Conservation (phyloP, 306 rosid genomes). For the Lotus japonicus region DNA sequence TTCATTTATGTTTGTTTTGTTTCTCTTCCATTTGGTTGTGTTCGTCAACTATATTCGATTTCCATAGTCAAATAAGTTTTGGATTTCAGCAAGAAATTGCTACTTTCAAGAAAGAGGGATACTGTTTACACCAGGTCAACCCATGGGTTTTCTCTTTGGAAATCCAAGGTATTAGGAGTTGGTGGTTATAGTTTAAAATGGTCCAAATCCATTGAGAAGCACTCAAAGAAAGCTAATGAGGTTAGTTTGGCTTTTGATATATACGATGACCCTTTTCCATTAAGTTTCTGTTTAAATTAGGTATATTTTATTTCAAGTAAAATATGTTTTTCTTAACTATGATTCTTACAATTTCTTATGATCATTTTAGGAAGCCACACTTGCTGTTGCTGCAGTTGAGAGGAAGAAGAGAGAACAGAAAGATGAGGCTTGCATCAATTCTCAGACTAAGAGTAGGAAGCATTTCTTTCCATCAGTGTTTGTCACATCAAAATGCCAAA, state of each 20-base stretch:
- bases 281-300: neutral
- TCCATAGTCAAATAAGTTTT: neutral
- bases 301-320: constrained; percentile 10
- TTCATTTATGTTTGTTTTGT: neutral
- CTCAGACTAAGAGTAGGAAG: constrained; percentile 52
- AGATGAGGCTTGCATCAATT: constrained; percentile 35
- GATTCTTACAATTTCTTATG: constrained; percentile 16
- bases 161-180: constrained; percentile 86
- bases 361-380: constrained; percentile 79
- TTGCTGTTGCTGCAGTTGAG: constrained; percentile 91
- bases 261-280: neutral
- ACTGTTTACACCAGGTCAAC: constrained; percentile 81
- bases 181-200: constrained; percentile 96
- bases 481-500: constrained; percentile 19
- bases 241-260: constrained; percentile 44
- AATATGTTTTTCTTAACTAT: neutral
- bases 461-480: constrained; percentile 50
- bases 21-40: neutral
- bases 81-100: constrained; percentile 65
- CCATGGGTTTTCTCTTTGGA: constrained; percentile 84
- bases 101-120: constrained; percentile 76
- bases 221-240: constrained; percentile 88
- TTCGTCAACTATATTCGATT: constrained; percentile 24
- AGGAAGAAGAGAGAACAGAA: constrained; percentile 78
- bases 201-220: constrained; percentile 94